Conservation (phyloP, 192 early-diverging fungal genomes). For the Coemansia brasiliensis region DNA sequence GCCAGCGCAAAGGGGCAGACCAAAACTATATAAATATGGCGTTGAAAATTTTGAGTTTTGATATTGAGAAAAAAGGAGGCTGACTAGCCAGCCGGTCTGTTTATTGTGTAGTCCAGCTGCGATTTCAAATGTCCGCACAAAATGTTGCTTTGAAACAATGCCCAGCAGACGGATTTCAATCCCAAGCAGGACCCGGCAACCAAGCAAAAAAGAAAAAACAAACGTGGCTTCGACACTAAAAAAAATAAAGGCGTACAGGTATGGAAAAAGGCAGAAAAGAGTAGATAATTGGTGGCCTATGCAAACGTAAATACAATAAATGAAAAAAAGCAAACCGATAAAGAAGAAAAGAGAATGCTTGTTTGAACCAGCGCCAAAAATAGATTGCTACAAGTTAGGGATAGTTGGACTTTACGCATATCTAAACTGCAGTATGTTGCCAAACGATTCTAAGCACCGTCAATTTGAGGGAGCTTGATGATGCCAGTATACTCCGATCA, state of each 20-base stretch:
- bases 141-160: slow-evolving; percentile 11
- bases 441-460: neutral
- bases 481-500: neutral
- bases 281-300: slow-evolving; percentile 8
- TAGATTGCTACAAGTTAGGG: slow-evolving; percentile 6
- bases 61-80: slow-evolving; percentile 5
- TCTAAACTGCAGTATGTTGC: neutral
- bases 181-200: slow-evolving; percentile 5
- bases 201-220: slow-evolving; percentile 5
- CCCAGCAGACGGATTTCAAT: slow-evolving; percentile 7
- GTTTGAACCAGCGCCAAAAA: slow-evolving; percentile 12
- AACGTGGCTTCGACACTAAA: slow-evolving; percentile 21
- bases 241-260: slow-evolving; percentile 11
- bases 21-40: slow-evolving; percentile 3
- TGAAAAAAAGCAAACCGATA: slow-evolving; percentile 2
- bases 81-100: slow-evolving; percentile 9
- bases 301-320: slow-evolving; percentile 15
- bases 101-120: slow-evolving; percentile 6
- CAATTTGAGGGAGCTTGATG: neutral
- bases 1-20: neutral
- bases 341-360: slow-evolving; percentile 21
- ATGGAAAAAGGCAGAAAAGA: slow-evolving; percentile 6
- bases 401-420: neutral
- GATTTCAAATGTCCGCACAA: neutral
- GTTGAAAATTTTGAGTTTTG: slow-evolving; percentile 2